Conservation (phyloP, 2,329 filamentous ascomycete genomes). For the Cladorrhinum sp. region DNA sequence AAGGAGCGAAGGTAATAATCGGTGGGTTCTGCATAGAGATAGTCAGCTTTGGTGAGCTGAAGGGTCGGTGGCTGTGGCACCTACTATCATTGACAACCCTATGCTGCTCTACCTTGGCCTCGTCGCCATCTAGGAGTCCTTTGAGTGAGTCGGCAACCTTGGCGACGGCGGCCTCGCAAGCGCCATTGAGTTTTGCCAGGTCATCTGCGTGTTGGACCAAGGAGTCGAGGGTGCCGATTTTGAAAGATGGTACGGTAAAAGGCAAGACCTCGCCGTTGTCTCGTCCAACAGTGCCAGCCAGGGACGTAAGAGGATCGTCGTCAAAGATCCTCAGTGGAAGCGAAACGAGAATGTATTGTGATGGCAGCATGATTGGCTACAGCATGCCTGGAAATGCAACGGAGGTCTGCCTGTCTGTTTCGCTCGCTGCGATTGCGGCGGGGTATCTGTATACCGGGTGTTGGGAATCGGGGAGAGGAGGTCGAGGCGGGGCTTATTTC, state of each 20-base stretch:
- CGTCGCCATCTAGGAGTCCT: slow-evolving; percentile 78
- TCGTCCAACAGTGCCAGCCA: slow-evolving; percentile 67
- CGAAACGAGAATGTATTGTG: slow-evolving; percentile 83
- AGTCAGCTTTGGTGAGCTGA: background rate
- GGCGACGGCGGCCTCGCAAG: slow-evolving; percentile 76
- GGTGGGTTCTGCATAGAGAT: slow-evolving; percentile 69
- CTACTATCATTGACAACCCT: slow-evolving; percentile 93
- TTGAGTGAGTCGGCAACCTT: slow-evolving; percentile 87
- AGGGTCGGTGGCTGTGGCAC: slow-evolving; percentile 30
- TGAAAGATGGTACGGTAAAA: slow-evolving; percentile 89
- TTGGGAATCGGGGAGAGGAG: background rate
- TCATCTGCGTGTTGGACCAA: slow-evolving; percentile 96
- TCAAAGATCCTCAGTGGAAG: slow-evolving; percentile 84
- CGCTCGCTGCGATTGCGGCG: background rate
- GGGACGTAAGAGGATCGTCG: slow-evolving; percentile 75
- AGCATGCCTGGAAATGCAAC: slow-evolving; percentile 18
- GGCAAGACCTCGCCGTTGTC: slow-evolving; percentile 74
- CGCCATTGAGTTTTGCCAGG: slow-evolving; percentile 77
- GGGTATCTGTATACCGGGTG: background rate
- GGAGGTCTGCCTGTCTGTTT: background rate
- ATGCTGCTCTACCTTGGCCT: slow-evolving; percentile 77
- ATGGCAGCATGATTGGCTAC: slow-evolving; percentile 39
- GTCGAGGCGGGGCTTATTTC: background rate
- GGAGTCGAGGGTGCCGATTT: slow-evolving; percentile 93
- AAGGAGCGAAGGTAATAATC: slow-evolving; percentile 89